Evolutionary conservation across 768 basidiomycete species (phyloP).

Genomic region (Boletus vermiculosoides): DNA sequence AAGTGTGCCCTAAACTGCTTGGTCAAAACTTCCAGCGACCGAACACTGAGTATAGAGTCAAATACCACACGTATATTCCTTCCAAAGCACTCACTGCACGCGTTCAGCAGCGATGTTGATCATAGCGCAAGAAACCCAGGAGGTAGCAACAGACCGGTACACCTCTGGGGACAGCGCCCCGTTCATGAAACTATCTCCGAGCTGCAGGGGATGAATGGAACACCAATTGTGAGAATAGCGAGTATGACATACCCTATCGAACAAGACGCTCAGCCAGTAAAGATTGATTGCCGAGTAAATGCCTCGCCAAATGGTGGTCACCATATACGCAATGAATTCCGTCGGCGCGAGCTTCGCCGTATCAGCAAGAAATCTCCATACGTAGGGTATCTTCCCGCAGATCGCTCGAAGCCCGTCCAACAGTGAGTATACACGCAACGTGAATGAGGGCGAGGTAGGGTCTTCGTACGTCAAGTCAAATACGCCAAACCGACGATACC

Average conservation of each 20-base stretch:
- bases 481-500: slow-evolving; percentile 19
- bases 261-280: slow-evolving; percentile 32
- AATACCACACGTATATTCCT: neutral
- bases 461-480: slow-evolving; percentile 26
- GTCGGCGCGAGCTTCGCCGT: slow-evolving; percentile 21
- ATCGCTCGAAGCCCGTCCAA: neutral
- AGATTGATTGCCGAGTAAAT: slow-evolving; percentile 36
- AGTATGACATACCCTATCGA: slow-evolving; percentile 23
- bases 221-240: neutral
- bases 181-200: slow-evolving; percentile 6
- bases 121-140: slow-evolving; percentile 30
- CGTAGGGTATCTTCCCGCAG: neutral
- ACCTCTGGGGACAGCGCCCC: neutral
- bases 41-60: slow-evolving; percentile 15
- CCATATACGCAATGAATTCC: slow-evolving; percentile 22
- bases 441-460: neutral
- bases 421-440: neutral
- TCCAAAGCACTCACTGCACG: slow-evolving; percentile 15
- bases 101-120: slow-evolving; percentile 24
- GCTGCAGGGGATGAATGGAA: slow-evolving; percentile 10
- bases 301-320: slow-evolving; percentile 32
- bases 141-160: slow-evolving; percentile 23
- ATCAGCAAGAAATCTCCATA: slow-evolving; percentile 14
- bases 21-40: slow-evolving; percentile 20
- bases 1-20: slow-evolving; percentile 39